These are phyloP conservation scores for Beauveria sp. DNA, from an alignment of 2,329 filamentous ascomycete genomes.

Conservation along the genomic window DNA sequence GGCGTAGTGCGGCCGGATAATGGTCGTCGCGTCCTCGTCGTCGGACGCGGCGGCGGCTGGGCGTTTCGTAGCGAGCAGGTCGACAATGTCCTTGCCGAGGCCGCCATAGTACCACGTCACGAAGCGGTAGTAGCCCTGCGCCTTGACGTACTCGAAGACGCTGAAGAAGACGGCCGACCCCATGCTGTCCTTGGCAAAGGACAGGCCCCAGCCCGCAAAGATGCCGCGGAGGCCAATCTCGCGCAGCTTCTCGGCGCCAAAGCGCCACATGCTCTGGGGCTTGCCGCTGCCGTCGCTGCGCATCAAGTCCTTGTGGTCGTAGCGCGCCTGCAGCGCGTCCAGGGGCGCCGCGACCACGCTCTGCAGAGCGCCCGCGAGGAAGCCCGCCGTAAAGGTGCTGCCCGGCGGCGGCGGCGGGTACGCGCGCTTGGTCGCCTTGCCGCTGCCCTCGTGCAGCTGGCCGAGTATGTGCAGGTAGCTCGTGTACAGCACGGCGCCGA, in stretches of 20 bases:
- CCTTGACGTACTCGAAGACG: slow-evolving; percentile 69
- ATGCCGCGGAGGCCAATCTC: slow-evolving; percentile 66
- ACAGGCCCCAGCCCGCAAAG: slow-evolving; percentile 66
- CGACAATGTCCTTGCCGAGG: slow-evolving; percentile 43
- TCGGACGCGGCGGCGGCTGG: slow-evolving; percentile 22
- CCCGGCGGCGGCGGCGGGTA: slow-evolving; percentile 60
- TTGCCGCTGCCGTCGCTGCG: slow-evolving; percentile 31
- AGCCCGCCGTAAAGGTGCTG: slow-evolving; percentile 62
- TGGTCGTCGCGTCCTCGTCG: slow-evolving; percentile 20
- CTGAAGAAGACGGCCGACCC: slow-evolving; percentile 68
- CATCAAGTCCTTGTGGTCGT: slow-evolving; percentile 49
- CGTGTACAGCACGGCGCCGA: slow-evolving; percentile 69
- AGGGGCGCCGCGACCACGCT: slow-evolving; percentile 66
- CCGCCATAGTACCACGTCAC: slow-evolving; percentile 63
- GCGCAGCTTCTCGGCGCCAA: slow-evolving; percentile 54
- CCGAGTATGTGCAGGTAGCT: slow-evolving; percentile 66
- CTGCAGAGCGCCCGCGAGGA: slow-evolving; percentile 62
- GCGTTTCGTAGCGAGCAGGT: slow-evolving; percentile 40
- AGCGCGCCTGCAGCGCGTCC: slow-evolving; percentile 68
- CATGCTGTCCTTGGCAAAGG: slow-evolving; percentile 60
- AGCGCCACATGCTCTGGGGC: slow-evolving; percentile 64
- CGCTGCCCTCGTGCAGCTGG: slow-evolving; percentile 57
- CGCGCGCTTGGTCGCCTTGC: slow-evolving; percentile 48
- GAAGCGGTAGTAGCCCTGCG: slow-evolving; percentile 62
- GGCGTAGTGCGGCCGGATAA: slow-evolving; percentile 67